A percentile compares a stretch with the other conserved stretches of the same genome.
Evolutionary conservation across 2,329 filamentous ascomycete species (phyloP).

Genomic region (Cordyceps tenuipes): DNA sequence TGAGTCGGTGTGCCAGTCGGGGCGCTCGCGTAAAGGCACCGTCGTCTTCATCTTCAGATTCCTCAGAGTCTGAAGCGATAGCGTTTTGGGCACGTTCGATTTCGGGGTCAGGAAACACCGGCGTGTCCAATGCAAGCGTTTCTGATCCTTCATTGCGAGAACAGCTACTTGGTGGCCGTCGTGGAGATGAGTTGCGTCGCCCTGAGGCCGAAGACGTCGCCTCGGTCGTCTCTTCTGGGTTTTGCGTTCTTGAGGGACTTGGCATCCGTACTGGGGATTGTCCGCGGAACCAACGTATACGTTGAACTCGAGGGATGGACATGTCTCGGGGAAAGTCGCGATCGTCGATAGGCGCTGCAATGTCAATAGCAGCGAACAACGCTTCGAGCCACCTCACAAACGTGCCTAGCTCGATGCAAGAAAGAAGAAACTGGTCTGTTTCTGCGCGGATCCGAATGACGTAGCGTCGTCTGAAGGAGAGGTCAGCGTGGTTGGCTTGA

Average conservation of each 20-base stretch:
- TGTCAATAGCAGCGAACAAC: slow-evolving; percentile 64
- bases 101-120: neutral
- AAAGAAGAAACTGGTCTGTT: slow-evolving; percentile 64
- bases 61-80: slow-evolving; percentile 17
- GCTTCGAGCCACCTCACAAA: slow-evolving; percentile 63
- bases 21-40: slow-evolving; percentile 13
- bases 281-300: slow-evolving; percentile 42
- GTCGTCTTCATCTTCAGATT: slow-evolving; percentile 9
- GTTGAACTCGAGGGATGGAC: slow-evolving; percentile 50
- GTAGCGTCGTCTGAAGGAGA: slow-evolving; percentile 42
- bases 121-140: neutral
- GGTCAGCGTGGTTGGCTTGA: neutral
- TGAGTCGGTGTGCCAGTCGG: slow-evolving; percentile 30
- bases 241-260: slow-evolving; percentile 11
- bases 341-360: slow-evolving; percentile 63
- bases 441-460: slow-evolving; percentile 66
- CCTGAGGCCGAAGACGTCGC: neutral
- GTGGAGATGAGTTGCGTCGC: neutral
- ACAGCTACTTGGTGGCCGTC: neutral
- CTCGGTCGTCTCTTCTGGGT: slow-evolving; percentile 12
- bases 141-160: neutral
- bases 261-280: slow-evolving; percentile 23
- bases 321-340: slow-evolving; percentile 55
- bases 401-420: slow-evolving; percentile 53
- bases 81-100: slow-evolving; percentile 7